Percentiles rank a stretch among this genome's conserved stretches.
These are phyloP conservation scores for Pythium catenulatum DNA, from an alignment of 352 stramenopile genomes.

Conservation along the genomic window DNA sequence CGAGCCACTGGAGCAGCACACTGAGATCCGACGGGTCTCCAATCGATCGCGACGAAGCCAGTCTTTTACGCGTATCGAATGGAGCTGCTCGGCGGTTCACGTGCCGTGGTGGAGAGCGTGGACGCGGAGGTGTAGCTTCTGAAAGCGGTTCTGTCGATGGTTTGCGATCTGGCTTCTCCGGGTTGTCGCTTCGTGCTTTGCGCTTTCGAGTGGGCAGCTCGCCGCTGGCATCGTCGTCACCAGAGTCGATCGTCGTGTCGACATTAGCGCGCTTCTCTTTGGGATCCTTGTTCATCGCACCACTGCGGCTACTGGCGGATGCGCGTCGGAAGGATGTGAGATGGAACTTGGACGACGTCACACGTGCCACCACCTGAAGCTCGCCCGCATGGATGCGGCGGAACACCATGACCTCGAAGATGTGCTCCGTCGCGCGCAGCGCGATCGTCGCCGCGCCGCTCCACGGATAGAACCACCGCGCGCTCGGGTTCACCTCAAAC, in stretches of 20 bases:
- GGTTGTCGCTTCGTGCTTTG: too few species aligned
- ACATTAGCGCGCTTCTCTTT: too few species aligned
- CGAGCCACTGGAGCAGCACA: conserved; percentile 17
- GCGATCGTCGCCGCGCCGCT: conserved; percentile 5
- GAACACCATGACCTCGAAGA: conserved; percentile 25
- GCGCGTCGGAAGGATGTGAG: conserved; percentile 41
- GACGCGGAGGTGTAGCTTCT: too few species aligned
- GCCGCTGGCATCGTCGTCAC: background rate
- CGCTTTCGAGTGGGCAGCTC: background rate
- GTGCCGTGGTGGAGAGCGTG: too few species aligned
- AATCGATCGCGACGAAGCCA: background rate
- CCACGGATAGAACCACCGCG: conserved; percentile 28
- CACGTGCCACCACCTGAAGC: background rate
- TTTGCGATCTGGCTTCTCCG: too few species aligned
- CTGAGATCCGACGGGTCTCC: too few species aligned
- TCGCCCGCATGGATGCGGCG: background rate
- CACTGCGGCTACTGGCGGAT: background rate
- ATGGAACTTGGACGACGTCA: conserved; percentile 1
- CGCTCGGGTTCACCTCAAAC: conserved; percentile 23
- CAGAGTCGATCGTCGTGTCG: too few species aligned
- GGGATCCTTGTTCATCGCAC: too few species aligned
- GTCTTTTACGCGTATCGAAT: background rate
- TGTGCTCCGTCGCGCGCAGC: conserved; percentile 9
- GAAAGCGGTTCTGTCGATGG: too few species aligned
- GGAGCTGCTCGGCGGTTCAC: background rate